Percentiles rank a stretch among this genome's conserved stretches.
Conservation (phyloP, 2,329 filamentous ascomycete genomes). For the Camillea tinctor region DNA sequence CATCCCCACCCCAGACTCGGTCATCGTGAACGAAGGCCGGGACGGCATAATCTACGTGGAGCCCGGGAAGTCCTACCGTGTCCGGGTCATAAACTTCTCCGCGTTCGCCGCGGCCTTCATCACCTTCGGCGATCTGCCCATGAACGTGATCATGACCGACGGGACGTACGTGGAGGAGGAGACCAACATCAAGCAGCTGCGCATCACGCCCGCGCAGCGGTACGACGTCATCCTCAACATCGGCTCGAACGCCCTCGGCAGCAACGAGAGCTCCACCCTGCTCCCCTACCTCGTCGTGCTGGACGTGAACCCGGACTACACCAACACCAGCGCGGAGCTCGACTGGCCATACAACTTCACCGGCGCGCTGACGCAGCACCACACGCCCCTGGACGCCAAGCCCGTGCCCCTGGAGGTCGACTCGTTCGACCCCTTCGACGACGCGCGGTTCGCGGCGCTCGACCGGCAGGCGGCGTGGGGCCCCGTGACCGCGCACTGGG, state of each 20-base stretch:
- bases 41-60: slow-evolving; percentile 37
- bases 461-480: slow-evolving; percentile 51
- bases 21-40: slow-evolving; percentile 44
- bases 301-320: slow-evolving; percentile 44
- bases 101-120: slow-evolving; percentile 44
- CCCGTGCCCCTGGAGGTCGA: slow-evolving; percentile 8
- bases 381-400: slow-evolving; percentile 31
- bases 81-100: slow-evolving; percentile 47
- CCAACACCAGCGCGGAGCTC: slow-evolving; percentile 23
- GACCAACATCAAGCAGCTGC: slow-evolving; percentile 38
- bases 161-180: slow-evolving; percentile 39
- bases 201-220: slow-evolving; percentile 43
- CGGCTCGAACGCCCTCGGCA: too few species aligned
- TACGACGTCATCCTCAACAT: slow-evolving; percentile 48
- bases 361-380: slow-evolving; percentile 40
- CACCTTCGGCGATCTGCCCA: slow-evolving; percentile 43
- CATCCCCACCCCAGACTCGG: slow-evolving; percentile 41
- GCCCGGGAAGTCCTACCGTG: slow-evolving; percentile 45
- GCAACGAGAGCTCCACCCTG: slow-evolving; percentile 41
- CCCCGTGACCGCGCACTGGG: slow-evolving; percentile 54
- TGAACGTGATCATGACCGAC: slow-evolving; percentile 47
- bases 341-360: slow-evolving; percentile 39
- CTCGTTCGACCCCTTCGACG: slow-evolving; percentile 56
- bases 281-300: slow-evolving; percentile 43
- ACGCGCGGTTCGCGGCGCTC: slow-evolving; percentile 56